Base-by-base conservation (phyloP, 352 stramenopile genomes). In the Phytophthora multivora region DNA sequence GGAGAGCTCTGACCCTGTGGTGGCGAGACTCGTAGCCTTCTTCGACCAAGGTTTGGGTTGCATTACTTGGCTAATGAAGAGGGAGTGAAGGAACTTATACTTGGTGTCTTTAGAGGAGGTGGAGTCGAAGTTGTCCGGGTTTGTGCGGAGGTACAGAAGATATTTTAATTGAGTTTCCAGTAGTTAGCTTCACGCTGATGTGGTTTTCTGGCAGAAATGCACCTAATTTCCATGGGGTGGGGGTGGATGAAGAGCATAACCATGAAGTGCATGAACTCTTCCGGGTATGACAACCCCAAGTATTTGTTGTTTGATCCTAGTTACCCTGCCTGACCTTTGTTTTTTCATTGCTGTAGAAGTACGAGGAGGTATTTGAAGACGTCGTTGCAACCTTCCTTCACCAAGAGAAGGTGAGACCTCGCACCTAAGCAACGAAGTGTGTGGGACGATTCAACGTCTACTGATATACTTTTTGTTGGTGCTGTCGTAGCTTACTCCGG, bases 351-450 rank as follows among this genome's bases (percentile, higher is more conserved):
- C 5, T 19, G 28, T 43, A 88, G 77, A 58, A 69, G 25, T 90
- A 87, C 47, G 78, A 90, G 25, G 25, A 64, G 46, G 56, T 88
- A 15, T 85, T 88, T 51, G 79, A 85, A 58, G 33, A 59, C 12
- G 66, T 67, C 2, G 30, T 90, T 39, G 46, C 63, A 11, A 43
- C 33, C 4, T 90, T 90, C 59, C 70, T 90, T 2, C 59, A 61
- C 1, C 21, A 60, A 23, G 78, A 90, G 53, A 33, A 70, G 47
- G 61, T 69, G 38, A 55, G 21, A 10, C n/a, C 21, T 36, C 19
- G 21, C 26, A 31, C 4, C 12, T 39, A 39, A 6, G 5, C 12
- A 18, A 40, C 15, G n/a, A 6, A 40, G 35, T 40, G n/a, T n/a
- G 11, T 39, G 9, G 7, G 13, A 30, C 8, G 10, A 19, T 30